A percentile compares a stretch with the other conserved stretches of the same genome.
Evolutionary conservation across 1,284 basidiomycete genomes (phyloP).

Genomic region (Porogramme epimiltina): DNA sequence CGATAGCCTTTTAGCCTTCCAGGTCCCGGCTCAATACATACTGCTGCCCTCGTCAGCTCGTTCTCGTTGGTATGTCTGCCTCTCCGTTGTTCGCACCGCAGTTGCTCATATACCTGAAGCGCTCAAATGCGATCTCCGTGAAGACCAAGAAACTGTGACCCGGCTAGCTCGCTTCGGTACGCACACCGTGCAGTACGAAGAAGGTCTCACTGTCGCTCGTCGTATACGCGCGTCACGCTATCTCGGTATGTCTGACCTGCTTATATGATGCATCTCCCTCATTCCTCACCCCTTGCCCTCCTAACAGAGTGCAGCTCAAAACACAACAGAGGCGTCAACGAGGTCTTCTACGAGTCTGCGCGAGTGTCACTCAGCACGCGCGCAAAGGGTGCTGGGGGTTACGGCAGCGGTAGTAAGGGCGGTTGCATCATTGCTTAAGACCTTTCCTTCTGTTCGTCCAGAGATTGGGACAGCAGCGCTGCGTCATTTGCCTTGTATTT

Average conservation of each 20-base stretch:
- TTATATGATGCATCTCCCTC: conserved; percentile 1
- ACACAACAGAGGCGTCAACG: conserved; percentile 90
- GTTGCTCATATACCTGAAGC: conserved; percentile 47
- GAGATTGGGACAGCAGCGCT: conserved; percentile 4
- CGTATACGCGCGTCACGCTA: conserved; percentile 92
- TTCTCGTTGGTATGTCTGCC: conserved; percentile 69
- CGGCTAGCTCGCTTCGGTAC: conserved; percentile 68
- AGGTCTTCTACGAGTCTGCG: conserved; percentile 91
- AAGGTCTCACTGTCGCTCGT: conserved; percentile 85
- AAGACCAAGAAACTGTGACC: conserved; percentile 70
- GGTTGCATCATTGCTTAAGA: conserved; percentile 31
- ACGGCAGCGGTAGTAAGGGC: conserved; percentile 28
- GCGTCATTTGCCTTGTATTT: conserved; percentile 6
- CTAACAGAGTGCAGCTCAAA: conserved; percentile 91
- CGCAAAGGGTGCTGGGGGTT: conserved; percentile 62
- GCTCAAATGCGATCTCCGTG: conserved; percentile 92
- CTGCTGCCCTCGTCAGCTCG: conserved; percentile 49
- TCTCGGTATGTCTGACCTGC: conserved; percentile 57
- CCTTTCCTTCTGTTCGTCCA: too few relatives aligned
- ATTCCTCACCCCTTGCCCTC: conserved; percentile 5
- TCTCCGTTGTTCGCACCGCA: neutral
- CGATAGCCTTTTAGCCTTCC: neutral
- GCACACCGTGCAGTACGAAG: conserved; percentile 84
- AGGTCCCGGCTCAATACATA: too few relatives aligned
- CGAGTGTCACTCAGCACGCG: conserved; percentile 79